Conservation (phyloP, 345 rosid species). For the Kandelia obovata region DNA sequence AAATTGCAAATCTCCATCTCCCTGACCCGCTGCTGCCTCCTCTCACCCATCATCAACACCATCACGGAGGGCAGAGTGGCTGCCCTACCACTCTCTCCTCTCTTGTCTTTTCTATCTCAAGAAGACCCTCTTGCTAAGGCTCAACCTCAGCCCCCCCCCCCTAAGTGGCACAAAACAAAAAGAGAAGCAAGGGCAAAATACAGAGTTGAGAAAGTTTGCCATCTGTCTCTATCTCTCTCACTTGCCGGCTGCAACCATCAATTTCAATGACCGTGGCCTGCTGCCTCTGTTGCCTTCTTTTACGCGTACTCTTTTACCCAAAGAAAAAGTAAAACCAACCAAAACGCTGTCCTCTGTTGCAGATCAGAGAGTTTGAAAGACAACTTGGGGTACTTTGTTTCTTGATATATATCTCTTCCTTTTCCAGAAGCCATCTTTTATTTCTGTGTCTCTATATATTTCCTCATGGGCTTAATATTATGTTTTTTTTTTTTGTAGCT, state of each 20-base stretch:
- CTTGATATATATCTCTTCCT: constrained; percentile 2
- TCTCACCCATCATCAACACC: constrained; percentile 3
- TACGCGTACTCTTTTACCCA: constrained; percentile 21
- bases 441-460: constrained; percentile 1
- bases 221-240: constrained; percentile 5
- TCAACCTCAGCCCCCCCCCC: constrained; percentile 3
- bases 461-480: too few species aligned
- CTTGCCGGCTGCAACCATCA: constrained; percentile 22
- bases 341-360: constrained; percentile 24
- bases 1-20: constrained; percentile 27
- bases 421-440: constrained; percentile 25
- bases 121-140: constrained; percentile 29
- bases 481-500: constrained; percentile 12
- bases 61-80: neutral
- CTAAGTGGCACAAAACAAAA: constrained; percentile 13
- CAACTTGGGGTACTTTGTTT: constrained; percentile 17
- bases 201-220: neutral
- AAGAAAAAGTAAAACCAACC: constrained; percentile 19
- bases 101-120: neutral
- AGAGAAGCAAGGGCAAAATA: neutral
- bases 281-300: constrained; percentile 19
- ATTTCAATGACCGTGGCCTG: constrained; percentile 24
- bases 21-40: constrained; percentile 21
- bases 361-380: constrained; percentile 38
- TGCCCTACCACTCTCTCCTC: neutral